Percentiles rank a stretch among this genome's conserved stretches.
These are phyloP conservation scores for Jackrogersella multiformis DNA, from an alignment of 495 filamentous ascomycete species.

Conservation along the genomic window DNA sequence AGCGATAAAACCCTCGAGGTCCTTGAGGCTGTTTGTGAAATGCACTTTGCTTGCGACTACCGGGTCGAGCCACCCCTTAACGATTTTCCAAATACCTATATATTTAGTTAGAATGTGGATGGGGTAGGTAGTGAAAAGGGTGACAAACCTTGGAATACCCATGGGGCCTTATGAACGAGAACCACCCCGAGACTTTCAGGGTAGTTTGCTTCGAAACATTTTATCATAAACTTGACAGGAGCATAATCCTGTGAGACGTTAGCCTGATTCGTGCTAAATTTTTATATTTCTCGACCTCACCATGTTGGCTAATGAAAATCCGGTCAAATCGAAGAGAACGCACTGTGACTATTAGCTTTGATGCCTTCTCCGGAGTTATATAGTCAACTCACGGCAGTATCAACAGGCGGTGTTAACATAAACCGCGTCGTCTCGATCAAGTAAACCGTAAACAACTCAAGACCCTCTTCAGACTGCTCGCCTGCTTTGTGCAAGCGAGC, in stretches of 20 bases:
- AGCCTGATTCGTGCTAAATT: slow-evolving; percentile 16
- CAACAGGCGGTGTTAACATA: slow-evolving; percentile 79
- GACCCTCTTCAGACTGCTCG: slow-evolving; percentile 80
- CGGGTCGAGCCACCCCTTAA: slow-evolving; percentile 95
- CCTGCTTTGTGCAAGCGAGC: slow-evolving; percentile 81
- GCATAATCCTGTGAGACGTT: slow-evolving; percentile 76
- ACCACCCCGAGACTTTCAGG: slow-evolving; percentile 91
- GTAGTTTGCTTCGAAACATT: slow-evolving; percentile 99
- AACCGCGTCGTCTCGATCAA: slow-evolving; percentile 91
- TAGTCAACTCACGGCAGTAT: slow-evolving; percentile 82
- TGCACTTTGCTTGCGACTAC: slow-evolving; percentile 95
- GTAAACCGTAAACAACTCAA: slow-evolving; percentile 93
- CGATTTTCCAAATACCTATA: slow-evolving; percentile 83
- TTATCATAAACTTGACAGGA: slow-evolving; percentile 98
- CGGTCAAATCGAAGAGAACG: slow-evolving; percentile 93
- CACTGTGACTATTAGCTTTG: slow-evolving; percentile 58
- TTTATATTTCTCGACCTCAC: slow-evolving; percentile 53
- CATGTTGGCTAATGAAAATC: slow-evolving; percentile 94
- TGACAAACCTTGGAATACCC: slow-evolving; percentile 86
- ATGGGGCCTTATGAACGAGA: slow-evolving; percentile 96
- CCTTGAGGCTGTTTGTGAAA: slow-evolving; percentile 85
- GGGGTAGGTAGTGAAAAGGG: neutral
- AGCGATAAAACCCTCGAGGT: slow-evolving; percentile 80
- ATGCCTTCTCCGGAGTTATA: neutral
- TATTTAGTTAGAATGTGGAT: slow-evolving; percentile 7